phyloP scores from a whole-genome alignment of 2,329 filamentous ascomycete species.

The Cladosporium phlei region DNA sequence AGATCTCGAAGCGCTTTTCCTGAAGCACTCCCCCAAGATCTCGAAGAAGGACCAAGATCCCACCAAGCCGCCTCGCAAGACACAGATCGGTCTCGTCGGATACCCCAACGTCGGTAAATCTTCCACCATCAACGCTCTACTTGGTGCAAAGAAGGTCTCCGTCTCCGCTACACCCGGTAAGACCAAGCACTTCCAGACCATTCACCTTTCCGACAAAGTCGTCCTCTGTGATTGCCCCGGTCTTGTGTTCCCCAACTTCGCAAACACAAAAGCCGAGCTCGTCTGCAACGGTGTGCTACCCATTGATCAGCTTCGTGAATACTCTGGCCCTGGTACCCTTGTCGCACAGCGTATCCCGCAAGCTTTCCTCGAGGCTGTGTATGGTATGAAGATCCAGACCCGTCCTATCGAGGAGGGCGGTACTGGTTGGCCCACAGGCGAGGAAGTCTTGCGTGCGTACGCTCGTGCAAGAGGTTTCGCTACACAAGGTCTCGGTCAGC shows the following conservation, averaged over 20 bases:
- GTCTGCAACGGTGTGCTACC: constrained; percentile 93
- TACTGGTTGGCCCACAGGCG: constrained; percentile 76
- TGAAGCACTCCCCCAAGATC: constrained; percentile 64
- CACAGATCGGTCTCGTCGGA: constrained; percentile 87
- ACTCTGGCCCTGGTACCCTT: constrained; percentile 76
- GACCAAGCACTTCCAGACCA: constrained; percentile 98
- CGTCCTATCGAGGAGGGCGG: constrained; percentile 86
- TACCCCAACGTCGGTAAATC: constrained; percentile 99
- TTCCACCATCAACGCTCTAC: constrained; percentile 97
- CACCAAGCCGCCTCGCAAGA: constrained; percentile 56
- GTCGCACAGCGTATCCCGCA: constrained; percentile 83
- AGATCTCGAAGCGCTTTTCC: constrained; percentile 83
- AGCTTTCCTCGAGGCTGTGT: constrained; percentile 82
- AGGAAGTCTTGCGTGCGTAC: constrained; percentile 80
- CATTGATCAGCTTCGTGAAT: constrained; percentile 93
- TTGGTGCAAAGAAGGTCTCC: constrained; percentile 96
- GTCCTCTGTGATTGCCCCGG: constrained; percentile 96
- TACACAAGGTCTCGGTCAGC: constrained; percentile 76
- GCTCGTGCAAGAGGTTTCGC: constrained; percentile 85
- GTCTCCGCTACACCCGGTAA: constrained; percentile 97
- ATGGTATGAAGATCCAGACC: constrained; percentile 82
- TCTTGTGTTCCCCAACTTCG: constrained; percentile 97
- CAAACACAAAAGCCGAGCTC: constrained; percentile 90
- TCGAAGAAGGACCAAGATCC: constrained; percentile 33
- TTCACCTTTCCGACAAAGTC: constrained; percentile 84